Percentiles rank a stretch among this genome's conserved stretches.
Conservation (phyloP, 768 basidiomycete species). For the Podaxis sp. region DNA sequence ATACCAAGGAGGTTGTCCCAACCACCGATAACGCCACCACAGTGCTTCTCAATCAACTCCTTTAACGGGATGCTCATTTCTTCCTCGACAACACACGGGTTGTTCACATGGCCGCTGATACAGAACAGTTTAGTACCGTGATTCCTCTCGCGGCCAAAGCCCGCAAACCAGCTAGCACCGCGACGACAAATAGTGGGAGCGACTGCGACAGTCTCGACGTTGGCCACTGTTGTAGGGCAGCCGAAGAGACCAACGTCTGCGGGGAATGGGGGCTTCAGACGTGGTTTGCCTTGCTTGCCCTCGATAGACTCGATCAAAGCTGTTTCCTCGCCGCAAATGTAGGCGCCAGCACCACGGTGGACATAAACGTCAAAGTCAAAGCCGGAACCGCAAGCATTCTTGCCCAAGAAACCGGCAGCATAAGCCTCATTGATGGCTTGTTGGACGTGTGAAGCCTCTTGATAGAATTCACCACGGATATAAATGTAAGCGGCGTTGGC, state of each 20-base stretch:
- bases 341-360: constrained; percentile 97
- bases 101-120: constrained; percentile 96
- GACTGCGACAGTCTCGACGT: constrained; percentile 97
- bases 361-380: constrained; percentile 97
- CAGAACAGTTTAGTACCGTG: constrained; percentile 97
- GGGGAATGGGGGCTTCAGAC: constrained; percentile 98
- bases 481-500: constrained; percentile 99
- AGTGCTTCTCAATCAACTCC: constrained; percentile 95
- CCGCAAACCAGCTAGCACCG: constrained; percentile 86
- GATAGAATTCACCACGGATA: constrained; percentile 97
- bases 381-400: constrained; percentile 88
- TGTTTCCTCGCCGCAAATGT: constrained; percentile 99
- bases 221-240: constrained; percentile 95
- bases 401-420: constrained; percentile 82
- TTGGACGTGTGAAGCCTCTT: constrained; percentile 91
- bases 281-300: constrained; percentile 97
- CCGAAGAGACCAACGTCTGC: constrained; percentile 98
- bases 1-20: constrained; percentile 99
- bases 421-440: constrained; percentile 97
- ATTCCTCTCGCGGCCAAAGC: constrained; percentile 90
- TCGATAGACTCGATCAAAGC: constrained; percentile 96
- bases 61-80: constrained; percentile 98
- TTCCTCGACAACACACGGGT: constrained; percentile 96
- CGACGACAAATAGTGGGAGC: constrained; percentile 95
- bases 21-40: constrained; percentile 90